phyloP scores from a whole-genome alignment of 164 flowering plant genomes.

The Cinnamomum chago region DNA sequence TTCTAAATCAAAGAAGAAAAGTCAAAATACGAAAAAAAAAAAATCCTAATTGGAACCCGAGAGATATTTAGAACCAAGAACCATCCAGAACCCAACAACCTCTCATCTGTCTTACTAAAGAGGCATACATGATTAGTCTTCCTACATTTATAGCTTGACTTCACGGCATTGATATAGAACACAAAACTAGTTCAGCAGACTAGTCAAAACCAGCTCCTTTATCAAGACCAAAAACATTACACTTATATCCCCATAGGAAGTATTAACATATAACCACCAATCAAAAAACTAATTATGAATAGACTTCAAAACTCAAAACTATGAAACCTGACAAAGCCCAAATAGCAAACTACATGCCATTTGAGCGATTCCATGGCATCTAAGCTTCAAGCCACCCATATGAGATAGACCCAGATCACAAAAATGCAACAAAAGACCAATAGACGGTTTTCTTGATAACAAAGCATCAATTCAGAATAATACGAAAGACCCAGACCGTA shows the following conservation, averaged over 20 bases:
- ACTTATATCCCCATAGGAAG: neutral
- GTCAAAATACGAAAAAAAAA: too few relatives aligned
- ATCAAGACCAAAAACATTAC: neutral
- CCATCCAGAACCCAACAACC: too few relatives aligned
- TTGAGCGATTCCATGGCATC: neutral
- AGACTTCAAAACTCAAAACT: neutral
- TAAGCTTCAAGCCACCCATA: neutral
- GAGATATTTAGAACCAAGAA: too few relatives aligned
- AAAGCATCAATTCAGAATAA: neutral
- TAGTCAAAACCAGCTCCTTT: neutral
- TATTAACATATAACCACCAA: neutral
- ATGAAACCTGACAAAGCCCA: neutral
- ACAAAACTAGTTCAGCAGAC: neutral
- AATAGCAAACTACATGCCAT: neutral
- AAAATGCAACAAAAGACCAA: neutral
- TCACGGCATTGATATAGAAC: neutral
- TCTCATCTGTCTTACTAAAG: too few relatives aligned
- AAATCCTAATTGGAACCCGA: too few relatives aligned
- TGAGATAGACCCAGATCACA: neutral
- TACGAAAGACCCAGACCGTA: conserved; percentile 17
- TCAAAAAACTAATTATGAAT: too few relatives aligned
- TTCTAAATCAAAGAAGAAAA: too few relatives aligned
- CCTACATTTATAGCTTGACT: neutral
- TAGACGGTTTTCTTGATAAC: neutral
- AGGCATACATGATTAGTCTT: neutral